Evolutionary conservation across 495 filamentous ascomycete species (phyloP).

Genomic region (Aspergillus panamensis): DNA sequence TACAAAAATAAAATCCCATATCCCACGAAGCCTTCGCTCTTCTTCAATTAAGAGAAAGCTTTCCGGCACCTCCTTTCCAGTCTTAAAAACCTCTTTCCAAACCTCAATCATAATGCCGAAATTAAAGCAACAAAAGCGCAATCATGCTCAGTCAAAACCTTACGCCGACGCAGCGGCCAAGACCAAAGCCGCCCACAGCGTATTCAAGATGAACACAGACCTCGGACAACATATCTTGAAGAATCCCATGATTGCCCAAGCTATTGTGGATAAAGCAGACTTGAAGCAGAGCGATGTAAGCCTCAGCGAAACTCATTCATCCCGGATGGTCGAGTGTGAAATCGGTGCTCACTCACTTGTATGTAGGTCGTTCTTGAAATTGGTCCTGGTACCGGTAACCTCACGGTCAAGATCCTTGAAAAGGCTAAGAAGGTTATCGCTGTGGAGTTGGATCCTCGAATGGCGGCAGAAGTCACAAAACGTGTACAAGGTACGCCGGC

Average conservation of each 20-base stretch:
- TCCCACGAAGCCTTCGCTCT: no score
- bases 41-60: no score
- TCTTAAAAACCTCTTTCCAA: no score
- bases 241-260: conserved; percentile 88
- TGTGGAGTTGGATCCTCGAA: conserved; percentile 90
- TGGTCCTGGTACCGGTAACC: conserved; percentile 77
- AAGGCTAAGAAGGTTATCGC: conserved; percentile 83
- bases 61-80: no score
- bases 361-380: conserved; percentile 64
- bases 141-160: conserved; percentile 48
- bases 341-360: neutral
- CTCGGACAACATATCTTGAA: conserved; percentile 93
- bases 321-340: neutral
- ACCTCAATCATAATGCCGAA: conserved; percentile 27
- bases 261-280: conserved; percentile 81
- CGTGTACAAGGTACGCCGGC: conserved; percentile 82
- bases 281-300: conserved; percentile 82
- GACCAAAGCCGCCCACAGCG: conserved; percentile 62
- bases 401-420: conserved; percentile 85
- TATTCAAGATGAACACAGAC: conserved; percentile 84
- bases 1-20: neutral
- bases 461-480: conserved; percentile 96
- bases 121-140: conserved; percentile 54
- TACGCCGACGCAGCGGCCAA: conserved; percentile 54
- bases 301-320: neutral